Conservation (phyloP, 257 asterid genomes). For the Nicotiana undulata region DNA sequence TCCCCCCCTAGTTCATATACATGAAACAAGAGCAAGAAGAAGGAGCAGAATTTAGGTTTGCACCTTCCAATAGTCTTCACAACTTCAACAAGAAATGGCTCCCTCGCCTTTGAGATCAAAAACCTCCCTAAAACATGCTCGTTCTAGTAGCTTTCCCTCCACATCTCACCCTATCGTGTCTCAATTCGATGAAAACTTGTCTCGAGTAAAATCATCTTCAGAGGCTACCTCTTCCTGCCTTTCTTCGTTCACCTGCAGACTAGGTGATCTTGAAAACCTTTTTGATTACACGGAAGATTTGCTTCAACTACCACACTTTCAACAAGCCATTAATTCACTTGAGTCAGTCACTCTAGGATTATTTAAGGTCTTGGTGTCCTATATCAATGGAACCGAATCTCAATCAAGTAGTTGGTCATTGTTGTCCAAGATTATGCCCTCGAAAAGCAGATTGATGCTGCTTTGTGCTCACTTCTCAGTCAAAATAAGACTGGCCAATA, state of each 20-base stretch:
- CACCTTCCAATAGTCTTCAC: neutral
- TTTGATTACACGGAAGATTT: conserved; percentile 22
- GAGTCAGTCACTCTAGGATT: conserved; percentile 17
- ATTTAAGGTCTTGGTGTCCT: conserved; percentile 20
- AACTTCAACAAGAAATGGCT: conserved; percentile 17
- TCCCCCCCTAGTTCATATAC: neutral
- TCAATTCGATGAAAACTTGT: conserved; percentile 23
- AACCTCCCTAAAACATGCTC: conserved; percentile 28
- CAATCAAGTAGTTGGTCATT: conserved; percentile 26
- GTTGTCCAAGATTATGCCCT: conserved; percentile 25
- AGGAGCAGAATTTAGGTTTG: neutral
- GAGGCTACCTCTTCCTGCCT: conserved; percentile 17
- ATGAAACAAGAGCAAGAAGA: neutral
- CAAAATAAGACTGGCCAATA: neutral
- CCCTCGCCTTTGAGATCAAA: conserved; percentile 35
- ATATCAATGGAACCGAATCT: conserved; percentile 11
- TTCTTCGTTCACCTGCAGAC: conserved; percentile 15
- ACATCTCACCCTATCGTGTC: conserved; percentile 21
- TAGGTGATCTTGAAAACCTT: conserved; percentile 20
- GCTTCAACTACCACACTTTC: conserved; percentile 18
- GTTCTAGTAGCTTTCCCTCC: conserved; percentile 39
- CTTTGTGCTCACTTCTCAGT: neutral
- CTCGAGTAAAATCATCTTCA: conserved; percentile 17
- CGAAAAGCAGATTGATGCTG: conserved; percentile 22
- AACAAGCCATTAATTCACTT: conserved; percentile 12